Conservation (phyloP, 345 rosid genomes). For the Adansonia digitata region DNA sequence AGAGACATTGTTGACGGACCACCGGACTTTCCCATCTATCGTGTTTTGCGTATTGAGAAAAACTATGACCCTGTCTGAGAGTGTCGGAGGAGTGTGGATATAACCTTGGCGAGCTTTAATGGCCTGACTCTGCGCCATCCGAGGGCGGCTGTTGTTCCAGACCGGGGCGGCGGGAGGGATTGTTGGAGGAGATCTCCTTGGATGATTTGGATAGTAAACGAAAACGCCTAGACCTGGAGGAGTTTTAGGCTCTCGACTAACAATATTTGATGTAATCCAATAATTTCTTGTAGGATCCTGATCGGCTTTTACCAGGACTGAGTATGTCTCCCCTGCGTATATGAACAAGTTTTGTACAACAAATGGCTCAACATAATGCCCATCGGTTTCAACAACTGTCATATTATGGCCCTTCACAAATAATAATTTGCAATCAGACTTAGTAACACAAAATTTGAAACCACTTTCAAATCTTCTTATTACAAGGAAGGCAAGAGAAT, state of each 20-base stretch:
- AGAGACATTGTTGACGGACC: slow-evolving; percentile 72
- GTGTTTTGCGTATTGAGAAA: slow-evolving; percentile 57
- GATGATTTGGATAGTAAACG: slow-evolving; percentile 58
- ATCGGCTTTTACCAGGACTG: slow-evolving; percentile 53
- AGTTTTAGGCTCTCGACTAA: slow-evolving; percentile 39
- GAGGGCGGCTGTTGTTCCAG: slow-evolving; percentile 37
- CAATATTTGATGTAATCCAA: slow-evolving; percentile 59
- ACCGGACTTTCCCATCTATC: slow-evolving; percentile 28
- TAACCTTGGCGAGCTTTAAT: slow-evolving; percentile 46
- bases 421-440: neutral
- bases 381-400: slow-evolving; percentile 82
- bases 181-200: slow-evolving; percentile 38
- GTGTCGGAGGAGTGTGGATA: slow-evolving; percentile 38
- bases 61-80: slow-evolving; percentile 42
- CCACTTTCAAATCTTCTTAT: neutral
- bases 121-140: slow-evolving; percentile 46
- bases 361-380: slow-evolving; percentile 69
- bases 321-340: slow-evolving; percentile 75
- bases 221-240: slow-evolving; percentile 48
- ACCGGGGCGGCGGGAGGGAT: slow-evolving; percentile 33
- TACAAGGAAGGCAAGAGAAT: neutral
- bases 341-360: slow-evolving; percentile 63
- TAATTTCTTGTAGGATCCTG: slow-evolving; percentile 56
- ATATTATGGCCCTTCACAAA: slow-evolving; percentile 52
- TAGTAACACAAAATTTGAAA: neutral